Conservation (phyloP, 345 rosid species). For the Syzygium grande region DNA sequence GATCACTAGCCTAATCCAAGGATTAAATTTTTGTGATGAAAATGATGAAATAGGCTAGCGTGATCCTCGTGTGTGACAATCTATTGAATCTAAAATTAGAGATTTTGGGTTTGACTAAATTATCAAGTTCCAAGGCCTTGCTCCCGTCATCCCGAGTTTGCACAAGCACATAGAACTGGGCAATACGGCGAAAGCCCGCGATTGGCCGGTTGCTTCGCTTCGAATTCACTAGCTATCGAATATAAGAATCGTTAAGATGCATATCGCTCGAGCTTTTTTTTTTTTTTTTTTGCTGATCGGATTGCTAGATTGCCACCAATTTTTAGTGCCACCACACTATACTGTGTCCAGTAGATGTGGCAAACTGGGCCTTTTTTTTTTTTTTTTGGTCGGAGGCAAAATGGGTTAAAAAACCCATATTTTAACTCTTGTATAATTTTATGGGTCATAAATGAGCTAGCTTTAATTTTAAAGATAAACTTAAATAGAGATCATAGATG, state of each 20-base stretch:
- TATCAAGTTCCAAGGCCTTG: not conserved
- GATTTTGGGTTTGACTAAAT: not conserved
- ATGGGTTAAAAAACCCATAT: too few species aligned
- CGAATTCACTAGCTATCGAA: not conserved
- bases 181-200: not conserved
- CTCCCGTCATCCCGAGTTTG: not conserved
- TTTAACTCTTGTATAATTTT: too few species aligned
- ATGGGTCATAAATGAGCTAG: too few species aligned
- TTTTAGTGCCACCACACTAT: too few species aligned
- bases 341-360: too few species aligned
- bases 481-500: too few species aligned
- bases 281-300: too few species aligned
- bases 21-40: not conserved
- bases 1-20: not conserved
- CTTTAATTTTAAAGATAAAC: too few species aligned
- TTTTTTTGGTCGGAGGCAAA: too few species aligned
- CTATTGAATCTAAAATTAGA: not conserved
- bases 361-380: too few species aligned
- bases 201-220: not conserved
- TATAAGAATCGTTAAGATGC: not conserved
- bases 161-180: not conserved
- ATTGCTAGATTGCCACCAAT: too few species aligned
- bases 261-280: not conserved
- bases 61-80: not conserved
- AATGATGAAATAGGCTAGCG: not conserved